Percentiles rank a stretch among this genome's conserved stretches.
Evolutionary conservation across 2,329 filamentous ascomycete genomes (phyloP).

Genomic region (Colletotrichum sp.): DNA sequence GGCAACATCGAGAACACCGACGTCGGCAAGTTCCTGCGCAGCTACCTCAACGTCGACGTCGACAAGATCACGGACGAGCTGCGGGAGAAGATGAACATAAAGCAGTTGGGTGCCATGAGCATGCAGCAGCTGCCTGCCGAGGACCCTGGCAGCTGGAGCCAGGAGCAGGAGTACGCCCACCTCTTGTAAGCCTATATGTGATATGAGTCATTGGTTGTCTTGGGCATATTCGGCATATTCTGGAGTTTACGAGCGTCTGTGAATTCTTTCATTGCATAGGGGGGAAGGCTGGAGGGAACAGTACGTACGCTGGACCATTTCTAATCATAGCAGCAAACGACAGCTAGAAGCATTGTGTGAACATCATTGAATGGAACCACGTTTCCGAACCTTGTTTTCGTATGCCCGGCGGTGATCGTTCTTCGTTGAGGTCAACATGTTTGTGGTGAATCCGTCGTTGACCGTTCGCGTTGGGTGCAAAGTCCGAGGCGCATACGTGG

Average conservation of each 20-base stretch:
- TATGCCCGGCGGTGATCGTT: neutral
- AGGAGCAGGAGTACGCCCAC: slow-evolving; percentile 5
- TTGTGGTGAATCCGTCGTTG: neutral
- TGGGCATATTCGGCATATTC: neutral
- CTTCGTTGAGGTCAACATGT: neutral
- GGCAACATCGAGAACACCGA: slow-evolving; percentile 98
- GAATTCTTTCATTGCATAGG: neutral
- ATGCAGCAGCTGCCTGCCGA: neutral
- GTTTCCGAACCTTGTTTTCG: neutral
- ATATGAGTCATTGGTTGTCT: neutral
- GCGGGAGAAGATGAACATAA: slow-evolving; percentile 52
- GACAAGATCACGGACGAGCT: slow-evolving; percentile 79
- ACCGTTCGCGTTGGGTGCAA: neutral
- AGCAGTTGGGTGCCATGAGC: slow-evolving; percentile 9
- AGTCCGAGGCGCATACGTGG: neutral
- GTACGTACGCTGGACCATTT: neutral
- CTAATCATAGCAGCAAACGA: slow-evolving; percentile 2
- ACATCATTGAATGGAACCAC: neutral
- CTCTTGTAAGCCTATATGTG: neutral
- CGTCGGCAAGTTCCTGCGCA: slow-evolving; percentile 78
- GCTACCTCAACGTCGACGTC: slow-evolving; percentile 82
- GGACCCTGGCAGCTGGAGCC: slow-evolving; percentile 8
- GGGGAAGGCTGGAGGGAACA: neutral
- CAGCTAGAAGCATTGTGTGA: neutral
- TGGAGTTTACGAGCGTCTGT: neutral